These are phyloP conservation scores for Boletus subparvulus DNA, from an alignment of 768 basidiomycete genomes.

Conservation along the genomic window DNA sequence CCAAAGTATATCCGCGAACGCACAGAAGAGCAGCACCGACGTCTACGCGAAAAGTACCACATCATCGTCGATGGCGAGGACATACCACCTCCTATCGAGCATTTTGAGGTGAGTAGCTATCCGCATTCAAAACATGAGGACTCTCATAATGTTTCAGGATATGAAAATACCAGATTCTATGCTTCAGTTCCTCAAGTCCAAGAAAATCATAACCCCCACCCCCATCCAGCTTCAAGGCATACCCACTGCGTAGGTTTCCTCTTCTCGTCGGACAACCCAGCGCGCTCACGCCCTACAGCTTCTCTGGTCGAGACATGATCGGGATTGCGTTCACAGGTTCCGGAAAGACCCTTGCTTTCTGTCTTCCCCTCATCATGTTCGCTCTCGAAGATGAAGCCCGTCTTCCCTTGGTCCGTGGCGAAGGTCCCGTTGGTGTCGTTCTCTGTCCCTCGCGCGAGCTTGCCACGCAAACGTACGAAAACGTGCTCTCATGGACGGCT, in stretches of 20 bases:
- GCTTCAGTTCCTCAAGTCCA: constrained; percentile 77
- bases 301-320: constrained; percentile 95
- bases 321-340: constrained; percentile 99
- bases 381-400: constrained; percentile 92
- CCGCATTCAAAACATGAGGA: background rate
- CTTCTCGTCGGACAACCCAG: background rate
- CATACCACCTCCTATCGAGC: constrained; percentile 89
- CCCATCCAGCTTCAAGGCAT: constrained; percentile 98
- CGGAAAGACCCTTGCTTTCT: constrained; percentile 98
- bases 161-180: constrained; percentile 97
- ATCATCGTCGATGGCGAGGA: constrained; percentile 94
- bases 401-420: constrained; percentile 85
- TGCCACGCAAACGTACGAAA: constrained; percentile 96
- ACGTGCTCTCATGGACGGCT: constrained; percentile 81
- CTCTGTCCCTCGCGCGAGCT: constrained; percentile 97
- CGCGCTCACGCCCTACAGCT: constrained; percentile 46
- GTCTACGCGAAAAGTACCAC: constrained; percentile 85
- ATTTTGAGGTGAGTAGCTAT: constrained; percentile 61
- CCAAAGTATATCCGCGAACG: constrained; percentile 80
- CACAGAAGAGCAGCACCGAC: constrained; percentile 64
- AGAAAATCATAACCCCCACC: constrained; percentile 83
- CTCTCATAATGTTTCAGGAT: constrained; percentile 52
- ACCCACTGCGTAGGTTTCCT: constrained; percentile 76
- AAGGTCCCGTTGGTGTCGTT: constrained; percentile 95
- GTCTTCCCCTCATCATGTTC: constrained; percentile 95